Evolutionary conservation across 2,329 filamentous ascomycete species (phyloP).

Genomic region (Ascochyta lentis): DNA sequence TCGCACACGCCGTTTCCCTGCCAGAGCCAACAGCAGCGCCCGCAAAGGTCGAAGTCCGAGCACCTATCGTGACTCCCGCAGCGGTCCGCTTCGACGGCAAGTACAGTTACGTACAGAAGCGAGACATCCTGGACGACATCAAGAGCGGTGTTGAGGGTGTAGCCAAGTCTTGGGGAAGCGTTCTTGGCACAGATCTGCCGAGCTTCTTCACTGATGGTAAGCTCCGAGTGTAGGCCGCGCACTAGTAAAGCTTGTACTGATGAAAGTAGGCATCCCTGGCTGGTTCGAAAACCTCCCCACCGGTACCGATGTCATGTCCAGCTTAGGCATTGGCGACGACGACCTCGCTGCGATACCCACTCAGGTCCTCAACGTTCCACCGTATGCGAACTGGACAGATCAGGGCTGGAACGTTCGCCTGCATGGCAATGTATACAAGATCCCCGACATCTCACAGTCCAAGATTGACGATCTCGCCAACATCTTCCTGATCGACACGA

Average conservation of each 20-base stretch:
- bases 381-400: constrained; percentile 77
- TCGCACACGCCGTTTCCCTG: constrained; percentile 36
- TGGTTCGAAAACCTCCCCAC: constrained; percentile 71
- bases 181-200: constrained; percentile 45
- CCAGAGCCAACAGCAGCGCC: constrained; percentile 43
- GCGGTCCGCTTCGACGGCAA: constrained; percentile 41
- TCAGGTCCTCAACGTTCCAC: constrained; percentile 72
- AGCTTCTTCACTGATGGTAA: constrained; percentile 47
- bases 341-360: constrained; percentile 70
- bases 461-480: constrained; percentile 74
- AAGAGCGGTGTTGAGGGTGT: constrained; percentile 39
- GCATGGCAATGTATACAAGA: constrained; percentile 82
- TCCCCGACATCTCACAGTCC: constrained; percentile 69
- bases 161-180: constrained; percentile 41
- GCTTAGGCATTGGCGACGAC: constrained; percentile 64
- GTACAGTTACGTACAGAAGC: constrained; percentile 42
- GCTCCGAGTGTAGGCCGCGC: constrained; percentile 6
- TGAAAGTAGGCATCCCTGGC: constrained; percentile 61
- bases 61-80: constrained; percentile 44
- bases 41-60: constrained; percentile 36
- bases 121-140: constrained; percentile 44
- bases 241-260: constrained; percentile 32
- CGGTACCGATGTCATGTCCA: constrained; percentile 65
- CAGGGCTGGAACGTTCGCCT: constrained; percentile 77
- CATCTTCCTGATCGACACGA: constrained; percentile 70